Conservation (phyloP, 139 green algal genomes). For the Tetratostichococcus sp. region DNA sequence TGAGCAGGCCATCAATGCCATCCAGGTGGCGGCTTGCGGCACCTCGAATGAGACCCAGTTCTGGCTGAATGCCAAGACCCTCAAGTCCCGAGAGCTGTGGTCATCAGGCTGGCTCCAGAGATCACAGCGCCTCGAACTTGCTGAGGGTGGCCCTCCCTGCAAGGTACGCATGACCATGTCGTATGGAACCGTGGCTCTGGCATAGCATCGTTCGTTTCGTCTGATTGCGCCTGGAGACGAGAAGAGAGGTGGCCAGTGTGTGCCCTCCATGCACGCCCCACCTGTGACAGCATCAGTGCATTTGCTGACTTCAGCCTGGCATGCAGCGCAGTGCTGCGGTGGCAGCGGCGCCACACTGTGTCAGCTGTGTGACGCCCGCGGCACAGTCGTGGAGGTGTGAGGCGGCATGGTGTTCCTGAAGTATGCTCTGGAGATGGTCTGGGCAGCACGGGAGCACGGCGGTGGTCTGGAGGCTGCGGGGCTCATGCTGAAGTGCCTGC, state of each 20-base stretch:
- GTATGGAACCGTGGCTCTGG: too few relatives aligned
- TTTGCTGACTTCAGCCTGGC: too few relatives aligned
- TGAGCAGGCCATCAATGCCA: too few relatives aligned
- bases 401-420: too few relatives aligned
- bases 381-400: slow-evolving; percentile 28
- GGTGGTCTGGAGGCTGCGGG: not conserved
- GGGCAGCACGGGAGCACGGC: too few relatives aligned
- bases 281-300: too few relatives aligned
- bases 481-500: not conserved
- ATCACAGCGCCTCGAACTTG: slow-evolving; percentile 20
- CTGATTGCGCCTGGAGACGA: too few relatives aligned
- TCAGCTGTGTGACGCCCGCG: slow-evolving; percentile 22
- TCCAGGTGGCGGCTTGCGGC: not conserved
- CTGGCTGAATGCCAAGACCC: slow-evolving; percentile 43
- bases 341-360: slow-evolving; percentile 14
- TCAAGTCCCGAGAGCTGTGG: slow-evolving; percentile 45
- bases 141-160: slow-evolving; percentile 11
- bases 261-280: too few relatives aligned
- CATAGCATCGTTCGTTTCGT: too few relatives aligned
- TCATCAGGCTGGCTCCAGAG: slow-evolving; percentile 49
- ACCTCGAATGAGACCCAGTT: slow-evolving; percentile 23
- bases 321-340: slow-evolving; percentile 12
- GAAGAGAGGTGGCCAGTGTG: too few relatives aligned
- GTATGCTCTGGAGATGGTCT: too few relatives aligned
- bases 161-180: too few relatives aligned